Evolutionary conservation across 2,329 filamentous ascomycete species (phyloP).

Genomic region (Davidsoniella australis): DNA sequence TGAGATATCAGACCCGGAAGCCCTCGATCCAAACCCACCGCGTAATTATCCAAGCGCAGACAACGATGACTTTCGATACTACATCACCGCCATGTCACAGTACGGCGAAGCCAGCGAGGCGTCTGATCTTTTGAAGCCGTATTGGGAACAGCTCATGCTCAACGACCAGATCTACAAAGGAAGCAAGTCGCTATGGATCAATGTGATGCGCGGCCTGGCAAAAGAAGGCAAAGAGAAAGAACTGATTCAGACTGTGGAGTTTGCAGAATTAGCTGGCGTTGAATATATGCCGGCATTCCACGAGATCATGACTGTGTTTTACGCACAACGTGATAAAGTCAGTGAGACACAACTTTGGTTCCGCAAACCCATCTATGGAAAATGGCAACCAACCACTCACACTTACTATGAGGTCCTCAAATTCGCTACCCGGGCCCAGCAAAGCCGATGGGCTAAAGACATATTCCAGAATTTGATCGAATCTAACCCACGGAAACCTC

Average conservation of each 20-base stretch:
- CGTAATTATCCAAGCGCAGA: slow-evolving; percentile 2
- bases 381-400: slow-evolving; percentile 23
- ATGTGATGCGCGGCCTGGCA: slow-evolving; percentile 43
- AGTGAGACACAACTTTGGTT: slow-evolving; percentile 54
- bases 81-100: slow-evolving; percentile 32
- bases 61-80: slow-evolving; percentile 24
- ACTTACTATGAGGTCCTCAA: slow-evolving; percentile 39
- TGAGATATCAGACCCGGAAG: slow-evolving; percentile 12
- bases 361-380: slow-evolving; percentile 30
- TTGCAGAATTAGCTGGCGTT: slow-evolving; percentile 31
- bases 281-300: slow-evolving; percentile 30
- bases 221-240: slow-evolving; percentile 39
- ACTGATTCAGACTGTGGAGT: slow-evolving; percentile 36
- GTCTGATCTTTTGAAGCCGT: slow-evolving; percentile 5
- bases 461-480: slow-evolving; percentile 38
- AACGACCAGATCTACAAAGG: slow-evolving; percentile 11
- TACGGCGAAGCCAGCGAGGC: slow-evolving; percentile 41
- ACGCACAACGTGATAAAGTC: slow-evolving; percentile 38
- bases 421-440: slow-evolving; percentile 41
- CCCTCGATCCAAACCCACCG: slow-evolving; percentile 5
- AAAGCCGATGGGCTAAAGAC: slow-evolving; percentile 43
- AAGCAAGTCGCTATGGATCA: slow-evolving; percentile 26
- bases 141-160: slow-evolving; percentile 10
- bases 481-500: slow-evolving; percentile 30
- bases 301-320: slow-evolving; percentile 42